Conservation (phyloP, 176 grass and related monocot species). For the Elaeis guineensis region DNA sequence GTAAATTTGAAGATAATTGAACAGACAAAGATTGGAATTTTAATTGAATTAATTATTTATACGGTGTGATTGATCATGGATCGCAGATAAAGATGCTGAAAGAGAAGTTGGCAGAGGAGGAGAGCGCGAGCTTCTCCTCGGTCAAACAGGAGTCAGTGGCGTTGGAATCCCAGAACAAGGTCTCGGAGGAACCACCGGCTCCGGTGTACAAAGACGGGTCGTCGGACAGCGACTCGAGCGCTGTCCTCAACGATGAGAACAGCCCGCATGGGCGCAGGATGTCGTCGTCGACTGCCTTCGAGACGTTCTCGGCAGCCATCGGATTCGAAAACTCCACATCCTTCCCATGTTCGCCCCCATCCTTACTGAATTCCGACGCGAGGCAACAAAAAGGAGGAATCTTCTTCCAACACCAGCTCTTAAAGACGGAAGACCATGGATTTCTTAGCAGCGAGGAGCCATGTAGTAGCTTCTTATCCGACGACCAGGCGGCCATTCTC, state of each 20-base stretch:
- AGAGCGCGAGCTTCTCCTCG: constrained; percentile 16
- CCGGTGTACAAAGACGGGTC: neutral
- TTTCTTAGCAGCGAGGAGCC: neutral
- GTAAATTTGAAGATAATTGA: no score
- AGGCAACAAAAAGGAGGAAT: neutral
- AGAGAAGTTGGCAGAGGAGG: constrained; percentile 37
- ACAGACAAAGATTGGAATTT: no score
- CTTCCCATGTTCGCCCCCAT: neutral
- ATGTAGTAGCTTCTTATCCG: neutral
- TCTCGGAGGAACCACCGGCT: neutral
- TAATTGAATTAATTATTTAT: no score
- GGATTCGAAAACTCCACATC: neutral
- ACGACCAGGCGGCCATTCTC: neutral
- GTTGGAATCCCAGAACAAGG: neutral
- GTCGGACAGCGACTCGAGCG: constrained; percentile 32
- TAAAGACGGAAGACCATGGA: neutral
- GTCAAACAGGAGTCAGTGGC: neutral
- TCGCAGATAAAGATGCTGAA: constrained; percentile 60
- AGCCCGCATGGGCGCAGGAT: neutral
- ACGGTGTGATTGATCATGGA: no score
- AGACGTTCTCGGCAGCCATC: neutral
- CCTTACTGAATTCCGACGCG: neutral
- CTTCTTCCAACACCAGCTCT: neutral
- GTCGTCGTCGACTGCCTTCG: neutral
- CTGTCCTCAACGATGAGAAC: constrained; percentile 39